These are phyloP conservation scores for Monosporascus ibericus DNA, from an alignment of 2,329 filamentous ascomycete genomes.

Conservation along the genomic window DNA sequence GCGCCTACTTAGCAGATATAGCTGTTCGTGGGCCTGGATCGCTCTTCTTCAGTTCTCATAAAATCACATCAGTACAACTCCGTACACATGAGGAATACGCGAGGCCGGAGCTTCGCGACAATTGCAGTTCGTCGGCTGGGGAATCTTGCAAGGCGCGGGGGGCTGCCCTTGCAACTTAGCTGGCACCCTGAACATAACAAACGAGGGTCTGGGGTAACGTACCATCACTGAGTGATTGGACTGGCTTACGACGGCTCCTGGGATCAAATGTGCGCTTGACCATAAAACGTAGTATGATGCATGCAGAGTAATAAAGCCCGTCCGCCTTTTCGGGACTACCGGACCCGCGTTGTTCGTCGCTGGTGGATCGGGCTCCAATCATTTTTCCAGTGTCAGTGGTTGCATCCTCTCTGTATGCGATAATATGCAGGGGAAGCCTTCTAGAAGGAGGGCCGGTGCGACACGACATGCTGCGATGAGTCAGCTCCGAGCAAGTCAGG, in stretches of 20 bases:
- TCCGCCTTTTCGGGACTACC: background rate
- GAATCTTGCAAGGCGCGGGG: too few species aligned
- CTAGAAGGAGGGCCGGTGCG: background rate
- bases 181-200: background rate
- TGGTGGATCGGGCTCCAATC: background rate
- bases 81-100: too few species aligned
- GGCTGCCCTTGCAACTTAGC: background rate
- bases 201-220: background rate
- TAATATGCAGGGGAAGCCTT: background rate
- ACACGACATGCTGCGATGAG: background rate
- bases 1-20: too few species aligned
- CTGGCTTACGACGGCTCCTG: background rate
- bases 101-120: too few species aligned
- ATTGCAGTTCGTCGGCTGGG: too few species aligned
- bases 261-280: too few species aligned
- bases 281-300: background rate
- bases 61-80: too few species aligned
- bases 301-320: background rate
- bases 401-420: background rate
- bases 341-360: background rate
- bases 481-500: background rate
- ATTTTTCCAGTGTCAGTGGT: background rate
- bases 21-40: too few species aligned
- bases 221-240: background rate
- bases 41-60: too few species aligned